Conservation (phyloP, 805 yeast species). For the Monosporozyma servazzii region DNA sequence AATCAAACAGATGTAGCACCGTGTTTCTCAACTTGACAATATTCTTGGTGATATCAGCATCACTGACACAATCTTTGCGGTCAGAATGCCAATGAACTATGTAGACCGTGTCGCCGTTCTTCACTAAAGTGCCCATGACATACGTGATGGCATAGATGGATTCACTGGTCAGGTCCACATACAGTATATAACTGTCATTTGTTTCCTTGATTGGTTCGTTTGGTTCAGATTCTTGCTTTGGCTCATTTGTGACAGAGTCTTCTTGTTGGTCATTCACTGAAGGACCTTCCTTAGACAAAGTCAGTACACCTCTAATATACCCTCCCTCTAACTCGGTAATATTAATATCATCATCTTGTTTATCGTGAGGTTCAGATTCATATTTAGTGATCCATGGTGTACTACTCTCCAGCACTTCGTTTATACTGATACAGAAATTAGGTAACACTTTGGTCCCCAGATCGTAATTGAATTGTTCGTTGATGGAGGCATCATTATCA, state of each 20-base stretch:
- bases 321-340: conserved; percentile 21
- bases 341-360: conserved; percentile 27
- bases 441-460: conserved; percentile 28
- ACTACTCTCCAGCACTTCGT: conserved; percentile 22
- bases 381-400: conserved; percentile 27
- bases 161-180: conserved; percentile 77
- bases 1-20: conserved; percentile 23
- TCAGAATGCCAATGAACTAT: conserved; percentile 37
- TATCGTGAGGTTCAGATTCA: conserved; percentile 25
- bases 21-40: conserved; percentile 12
- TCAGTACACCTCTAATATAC: conserved; percentile 18
- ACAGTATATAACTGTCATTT: conserved; percentile 43
- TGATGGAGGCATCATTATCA: conserved; percentile 27
- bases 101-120: conserved; percentile 74
- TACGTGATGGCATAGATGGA: conserved; percentile 79
- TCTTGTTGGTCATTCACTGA: not conserved
- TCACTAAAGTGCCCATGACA: conserved; percentile 76
- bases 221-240: not conserved
- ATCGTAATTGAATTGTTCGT: conserved; percentile 26
- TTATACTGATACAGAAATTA: conserved; percentile 22
- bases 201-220: conserved; percentile 5
- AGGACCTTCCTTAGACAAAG: conserved; percentile 10
- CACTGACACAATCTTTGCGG: conserved; percentile 3
- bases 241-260: not conserved
- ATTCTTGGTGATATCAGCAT: conserved; percentile 9